Percentiles rank a stretch among this genome's conserved stretches.
phyloP scores from a whole-genome alignment of 177 flowering plant genomes.

The Vitis hybrid region DNA sequence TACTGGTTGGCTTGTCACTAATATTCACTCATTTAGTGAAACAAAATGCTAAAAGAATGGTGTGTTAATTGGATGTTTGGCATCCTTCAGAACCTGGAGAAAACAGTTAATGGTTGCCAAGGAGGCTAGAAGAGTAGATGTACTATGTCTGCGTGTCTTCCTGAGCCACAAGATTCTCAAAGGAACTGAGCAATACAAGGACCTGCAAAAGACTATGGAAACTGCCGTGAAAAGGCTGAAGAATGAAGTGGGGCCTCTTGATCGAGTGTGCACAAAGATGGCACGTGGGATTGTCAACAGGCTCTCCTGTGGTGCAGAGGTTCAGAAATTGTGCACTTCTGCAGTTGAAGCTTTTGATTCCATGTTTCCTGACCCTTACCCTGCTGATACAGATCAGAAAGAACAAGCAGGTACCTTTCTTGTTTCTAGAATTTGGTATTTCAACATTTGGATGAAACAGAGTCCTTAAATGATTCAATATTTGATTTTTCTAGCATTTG shows the following conservation, averaged over 20 bases:
- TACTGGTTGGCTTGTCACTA: too few species aligned
- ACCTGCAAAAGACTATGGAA: slow-evolving; percentile 41
- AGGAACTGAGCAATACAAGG: slow-evolving; percentile 48
- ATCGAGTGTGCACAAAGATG: slow-evolving; percentile 38
- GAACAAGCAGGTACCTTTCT: slow-evolving; percentile 25
- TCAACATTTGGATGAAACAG: neutral
- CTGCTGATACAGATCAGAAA: slow-evolving; percentile 7
- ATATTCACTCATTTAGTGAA: neutral
- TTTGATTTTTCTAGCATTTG: neutral
- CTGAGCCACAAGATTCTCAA: slow-evolving; percentile 53
- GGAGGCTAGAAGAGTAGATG: slow-evolving; percentile 67
- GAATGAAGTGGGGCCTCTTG: slow-evolving; percentile 66
- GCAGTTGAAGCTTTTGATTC: slow-evolving; percentile 54
- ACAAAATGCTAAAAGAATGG: neutral
- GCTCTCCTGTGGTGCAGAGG: slow-evolving; percentile 56
- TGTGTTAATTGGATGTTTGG: slow-evolving; percentile 7
- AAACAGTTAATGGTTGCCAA: slow-evolving; percentile 66
- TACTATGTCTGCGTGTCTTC: slow-evolving; percentile 50
- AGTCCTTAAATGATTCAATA: too few species aligned
- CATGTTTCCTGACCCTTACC: slow-evolving; percentile 9
- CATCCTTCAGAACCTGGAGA: slow-evolving; percentile 55
- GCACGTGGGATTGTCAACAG: slow-evolving; percentile 67
- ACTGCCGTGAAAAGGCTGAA: slow-evolving; percentile 42
- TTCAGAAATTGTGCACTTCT: slow-evolving; percentile 60
- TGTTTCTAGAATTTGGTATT: neutral